Evolutionary conservation across 768 basidiomycete genomes (phyloP), one percentile per base, ranked within the genome.

Genomic region (Chalciporus chontae): DNA sequence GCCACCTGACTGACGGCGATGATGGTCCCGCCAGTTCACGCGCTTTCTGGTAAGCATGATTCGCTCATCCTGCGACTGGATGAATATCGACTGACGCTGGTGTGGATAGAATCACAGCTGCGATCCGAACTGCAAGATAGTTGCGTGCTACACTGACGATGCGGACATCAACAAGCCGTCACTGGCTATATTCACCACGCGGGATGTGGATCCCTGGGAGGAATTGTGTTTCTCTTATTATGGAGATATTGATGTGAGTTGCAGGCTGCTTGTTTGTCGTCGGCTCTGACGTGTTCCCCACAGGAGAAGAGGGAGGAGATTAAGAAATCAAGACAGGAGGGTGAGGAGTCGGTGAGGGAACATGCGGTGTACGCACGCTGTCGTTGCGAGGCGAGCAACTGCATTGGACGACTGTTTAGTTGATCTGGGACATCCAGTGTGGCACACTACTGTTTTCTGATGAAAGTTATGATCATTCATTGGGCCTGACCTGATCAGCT

Each of bases 61-160:
- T 18, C 8, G 27, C 43, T 23, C 45, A 5, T 17, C 32, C 10
- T 10, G 21, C 29, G 31, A 21, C 2, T 21, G 21, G 4, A 26
- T 14, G 7, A 15, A 14, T 19, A 24, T 31, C 43, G 27, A n/a
- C 36, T 47, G 40, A 57, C 14, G 3, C 17, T 5, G 36, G 26
- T 15, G 36, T 26, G 11, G 24, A 3, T 51, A 94, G 91, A 96
- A 95, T 56, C 92, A 96, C 57, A 91, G 87, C 15, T 95, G 94
- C 59, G 85, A 91, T 49, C 93, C 93, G 0, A 96, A 95, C 62
- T 84, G 85, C 55, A 63, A 64, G 5, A 76, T 93, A 18, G 75
- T 76, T n/a, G 74, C 88, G 0, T 84, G 80, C 40, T 89, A 93
- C 57, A 83, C 90, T 66, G 85, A 91, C 56, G 90, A 92, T 45